These are phyloP conservation scores for Musa beccarii DNA, from an alignment of 176 grass and related monocot genomes.

Conservation along the genomic window DNA sequence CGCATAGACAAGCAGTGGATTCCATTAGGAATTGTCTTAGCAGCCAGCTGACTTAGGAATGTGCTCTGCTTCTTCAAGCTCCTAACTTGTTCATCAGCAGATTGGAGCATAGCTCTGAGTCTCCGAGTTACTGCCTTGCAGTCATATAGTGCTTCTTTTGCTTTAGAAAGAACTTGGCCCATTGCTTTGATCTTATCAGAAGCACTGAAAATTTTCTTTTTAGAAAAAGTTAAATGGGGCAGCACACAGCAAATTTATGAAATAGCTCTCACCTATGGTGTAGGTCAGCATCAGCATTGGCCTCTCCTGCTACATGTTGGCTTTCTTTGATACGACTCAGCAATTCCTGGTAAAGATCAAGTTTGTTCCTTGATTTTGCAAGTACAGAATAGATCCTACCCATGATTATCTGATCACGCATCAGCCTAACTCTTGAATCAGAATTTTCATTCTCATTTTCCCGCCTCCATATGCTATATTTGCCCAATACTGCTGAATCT, in stretches of 20 bases:
- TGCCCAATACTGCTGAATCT: slow-evolving; percentile 58
- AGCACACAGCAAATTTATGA: neutral
- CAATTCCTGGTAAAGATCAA: slow-evolving; percentile 48
- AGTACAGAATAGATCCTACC: slow-evolving; percentile 49
- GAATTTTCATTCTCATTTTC: slow-evolving; percentile 53
- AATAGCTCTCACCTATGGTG: slow-evolving; percentile 28
- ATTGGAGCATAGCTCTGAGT: slow-evolving; percentile 49
- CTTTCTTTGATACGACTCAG: slow-evolving; percentile 47
- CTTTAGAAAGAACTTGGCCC: slow-evolving; percentile 44
- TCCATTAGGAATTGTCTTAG: slow-evolving; percentile 63
- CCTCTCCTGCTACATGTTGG: slow-evolving; percentile 43
- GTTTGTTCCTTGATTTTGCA: slow-evolving; percentile 45
- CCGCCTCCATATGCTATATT: slow-evolving; percentile 54
- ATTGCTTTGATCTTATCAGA: slow-evolving; percentile 39
- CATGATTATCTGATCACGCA: slow-evolving; percentile 62
- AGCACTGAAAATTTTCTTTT: slow-evolving; percentile 31
- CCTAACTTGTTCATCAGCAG: slow-evolving; percentile 57
- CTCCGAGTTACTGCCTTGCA: slow-evolving; percentile 35
- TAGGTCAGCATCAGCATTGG: slow-evolving; percentile 48
- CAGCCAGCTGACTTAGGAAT: slow-evolving; percentile 54
- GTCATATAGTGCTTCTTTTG: slow-evolving; percentile 37
- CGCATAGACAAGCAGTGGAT: slow-evolving; percentile 62
- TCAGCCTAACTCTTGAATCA: slow-evolving; percentile 42
- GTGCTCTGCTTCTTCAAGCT: slow-evolving; percentile 65
- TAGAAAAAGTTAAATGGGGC: neutral